A percentile compares a stretch with the other conserved stretches of the same genome.
phyloP scores from a whole-genome alignment of 179 eudicot genomes.

The Monotropa hypopitys region DNA sequence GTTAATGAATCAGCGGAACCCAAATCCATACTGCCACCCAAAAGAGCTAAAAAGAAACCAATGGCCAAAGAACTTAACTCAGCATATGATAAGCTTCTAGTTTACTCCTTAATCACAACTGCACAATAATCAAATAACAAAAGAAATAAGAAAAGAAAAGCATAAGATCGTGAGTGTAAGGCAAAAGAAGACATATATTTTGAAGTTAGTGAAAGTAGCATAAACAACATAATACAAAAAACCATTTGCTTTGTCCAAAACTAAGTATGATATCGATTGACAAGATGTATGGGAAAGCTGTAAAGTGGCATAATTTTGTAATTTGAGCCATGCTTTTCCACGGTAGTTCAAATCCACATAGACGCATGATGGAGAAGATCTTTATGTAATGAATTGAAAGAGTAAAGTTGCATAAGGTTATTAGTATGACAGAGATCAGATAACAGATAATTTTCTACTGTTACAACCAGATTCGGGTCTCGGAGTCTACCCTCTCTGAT shows the following conservation, averaged over 20 bases:
- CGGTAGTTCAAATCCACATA: neutral
- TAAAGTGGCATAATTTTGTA: neutral
- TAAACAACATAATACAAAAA: neutral
- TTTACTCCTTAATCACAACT: constrained; percentile 6
- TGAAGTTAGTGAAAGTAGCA: neutral
- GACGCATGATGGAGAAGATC: neutral
- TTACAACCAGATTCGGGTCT: no score
- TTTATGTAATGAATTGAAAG: neutral
- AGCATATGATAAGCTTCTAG: neutral
- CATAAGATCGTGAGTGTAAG: neutral
- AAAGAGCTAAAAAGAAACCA: constrained; percentile 14
- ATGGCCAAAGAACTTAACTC: neutral
- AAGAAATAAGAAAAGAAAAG: no score
- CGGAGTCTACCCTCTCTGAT: no score
- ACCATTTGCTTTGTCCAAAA: neutral
- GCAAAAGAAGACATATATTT: neutral
- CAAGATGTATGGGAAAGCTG: neutral
- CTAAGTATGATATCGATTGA: neutral
- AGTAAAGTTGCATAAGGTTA: neutral
- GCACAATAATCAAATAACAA: constrained; percentile 4
- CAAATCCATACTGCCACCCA: constrained; percentile 30
- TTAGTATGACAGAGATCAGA: neutral
- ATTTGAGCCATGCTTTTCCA: constrained; percentile 2
- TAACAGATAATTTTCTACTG: neutral
- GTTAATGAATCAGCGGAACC: constrained; percentile 33